phyloP scores from a whole-genome alignment of 1,139 yeast species.

The Blastobotrys malaysiensis region DNA sequence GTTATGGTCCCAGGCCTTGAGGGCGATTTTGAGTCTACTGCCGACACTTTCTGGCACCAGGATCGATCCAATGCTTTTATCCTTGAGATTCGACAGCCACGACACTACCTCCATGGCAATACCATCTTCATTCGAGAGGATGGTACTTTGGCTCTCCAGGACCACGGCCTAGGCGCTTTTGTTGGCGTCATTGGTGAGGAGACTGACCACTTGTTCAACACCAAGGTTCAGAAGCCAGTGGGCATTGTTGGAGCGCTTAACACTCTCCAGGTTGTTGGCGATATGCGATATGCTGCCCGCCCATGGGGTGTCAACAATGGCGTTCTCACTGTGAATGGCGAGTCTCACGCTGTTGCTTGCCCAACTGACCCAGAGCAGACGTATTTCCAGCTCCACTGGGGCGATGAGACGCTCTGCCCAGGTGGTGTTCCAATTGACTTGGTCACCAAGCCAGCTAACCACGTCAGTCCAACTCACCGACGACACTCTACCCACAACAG shows the following conservation, averaged over 20 bases:
- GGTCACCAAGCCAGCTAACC: background rate
- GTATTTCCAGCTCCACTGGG: slow-evolving; percentile 29
- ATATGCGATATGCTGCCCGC: slow-evolving; percentile 3
- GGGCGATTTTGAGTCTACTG: background rate
- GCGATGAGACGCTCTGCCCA: slow-evolving; percentile 88
- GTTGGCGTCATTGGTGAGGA: slow-evolving; percentile 6
- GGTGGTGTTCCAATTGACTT: slow-evolving; percentile 32
- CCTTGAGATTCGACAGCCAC: background rate
- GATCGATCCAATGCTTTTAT: background rate
- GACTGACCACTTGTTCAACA: slow-evolving; percentile 6
- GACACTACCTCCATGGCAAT: background rate
- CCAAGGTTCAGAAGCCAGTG: slow-evolving; percentile 5
- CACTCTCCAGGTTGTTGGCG: slow-evolving; percentile 6
- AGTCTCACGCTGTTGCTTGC: slow-evolving; percentile 9
- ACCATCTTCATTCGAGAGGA: background rate
- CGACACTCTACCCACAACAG: background rate
- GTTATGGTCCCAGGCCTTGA: background rate
- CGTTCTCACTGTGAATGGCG: slow-evolving; percentile 5
- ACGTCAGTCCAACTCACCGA: background rate
- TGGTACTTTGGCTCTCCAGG: slow-evolving; percentile 1
- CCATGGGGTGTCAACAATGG: slow-evolving; percentile 9
- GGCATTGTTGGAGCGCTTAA: slow-evolving; percentile 8
- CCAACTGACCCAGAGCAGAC: slow-evolving; percentile 5
- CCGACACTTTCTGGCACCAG: background rate
- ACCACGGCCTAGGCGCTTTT: slow-evolving; percentile 6